These are phyloP conservation scores for Domatiomyces globalis DNA, from an alignment of 2,329 filamentous ascomycete species.

Conservation along the genomic window DNA sequence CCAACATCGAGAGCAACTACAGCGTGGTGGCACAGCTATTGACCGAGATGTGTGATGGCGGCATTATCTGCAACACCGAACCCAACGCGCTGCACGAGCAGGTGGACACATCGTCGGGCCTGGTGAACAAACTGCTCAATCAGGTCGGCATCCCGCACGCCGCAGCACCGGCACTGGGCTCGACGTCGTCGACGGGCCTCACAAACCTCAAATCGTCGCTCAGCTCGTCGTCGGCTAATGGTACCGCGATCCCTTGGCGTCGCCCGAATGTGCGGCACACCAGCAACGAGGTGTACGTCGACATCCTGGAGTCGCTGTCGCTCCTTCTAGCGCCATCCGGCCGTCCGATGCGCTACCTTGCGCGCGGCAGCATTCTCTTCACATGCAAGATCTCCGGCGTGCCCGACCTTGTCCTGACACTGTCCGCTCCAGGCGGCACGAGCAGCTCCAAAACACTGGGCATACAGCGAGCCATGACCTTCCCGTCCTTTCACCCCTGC, in stretches of 20 bases:
- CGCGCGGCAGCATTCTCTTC: slow-evolving; percentile 85
- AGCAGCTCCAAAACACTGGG: slow-evolving; percentile 36
- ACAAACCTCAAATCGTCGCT: background rate
- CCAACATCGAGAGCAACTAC: slow-evolving; percentile 79
- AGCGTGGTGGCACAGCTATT: slow-evolving; percentile 87
- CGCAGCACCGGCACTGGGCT: slow-evolving; percentile 33
- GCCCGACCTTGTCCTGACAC: slow-evolving; percentile 69
- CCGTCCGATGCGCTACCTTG: slow-evolving; percentile 69
- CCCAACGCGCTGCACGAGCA: slow-evolving; percentile 82
- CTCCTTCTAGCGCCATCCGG: slow-evolving; percentile 87
- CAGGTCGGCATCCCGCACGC: slow-evolving; percentile 60
- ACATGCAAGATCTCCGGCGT: slow-evolving; percentile 90
- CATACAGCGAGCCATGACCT: slow-evolving; percentile 58
- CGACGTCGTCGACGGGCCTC: slow-evolving; percentile 11
- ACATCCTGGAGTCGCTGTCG: slow-evolving; percentile 77
- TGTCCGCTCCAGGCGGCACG: slow-evolving; percentile 69
- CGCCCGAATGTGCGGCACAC: slow-evolving; percentile 86
- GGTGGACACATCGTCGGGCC: slow-evolving; percentile 79
- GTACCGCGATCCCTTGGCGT: slow-evolving; percentile 65
- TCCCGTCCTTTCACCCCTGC: slow-evolving; percentile 93
- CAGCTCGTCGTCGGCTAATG: slow-evolving; percentile 27
- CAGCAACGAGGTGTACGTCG: slow-evolving; percentile 92
- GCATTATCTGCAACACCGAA: slow-evolving; percentile 78
- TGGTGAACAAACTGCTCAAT: slow-evolving; percentile 67
- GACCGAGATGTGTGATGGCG: slow-evolving; percentile 92